Evolutionary conservation across 1,284 basidiomycete species (phyloP).

Genomic region (Bjerkandera adusta): DNA sequence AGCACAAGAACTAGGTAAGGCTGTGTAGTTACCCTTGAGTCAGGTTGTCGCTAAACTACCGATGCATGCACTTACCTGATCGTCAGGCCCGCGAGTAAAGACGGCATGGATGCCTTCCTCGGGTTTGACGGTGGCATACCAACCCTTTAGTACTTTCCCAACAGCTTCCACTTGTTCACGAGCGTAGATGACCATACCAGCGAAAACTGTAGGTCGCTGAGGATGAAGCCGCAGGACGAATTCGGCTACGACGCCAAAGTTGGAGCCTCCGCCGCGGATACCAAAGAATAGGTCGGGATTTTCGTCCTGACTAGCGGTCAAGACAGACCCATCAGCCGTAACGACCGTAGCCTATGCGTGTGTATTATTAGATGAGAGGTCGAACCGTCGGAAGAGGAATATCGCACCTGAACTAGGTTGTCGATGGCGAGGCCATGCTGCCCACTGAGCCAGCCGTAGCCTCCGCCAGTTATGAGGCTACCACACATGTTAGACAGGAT

Average conservation of each 20-base stretch:
- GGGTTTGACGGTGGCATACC: conserved; percentile 6
- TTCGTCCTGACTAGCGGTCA: conserved; percentile 39
- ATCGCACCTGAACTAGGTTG: conserved; percentile 44
- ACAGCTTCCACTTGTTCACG: conserved; percentile 17
- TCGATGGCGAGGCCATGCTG: conserved; percentile 51
- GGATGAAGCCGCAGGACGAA: conserved; percentile 36
- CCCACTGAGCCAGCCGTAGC: conserved; percentile 51
- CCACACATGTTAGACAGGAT: background rate
- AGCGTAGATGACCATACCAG: conserved; percentile 34
- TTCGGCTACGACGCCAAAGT: conserved; percentile 42
- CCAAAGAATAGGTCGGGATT: conserved; percentile 41
- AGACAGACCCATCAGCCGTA: conserved; percentile 44
- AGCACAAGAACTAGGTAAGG: conserved; percentile 32
- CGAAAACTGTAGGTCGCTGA: conserved; percentile 32
- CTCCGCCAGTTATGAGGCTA: conserved; percentile 53
- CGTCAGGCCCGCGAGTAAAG: background rate
- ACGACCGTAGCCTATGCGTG: conserved; percentile 49
- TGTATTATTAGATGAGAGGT: background rate
- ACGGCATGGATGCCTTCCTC: conserved; percentile 1
- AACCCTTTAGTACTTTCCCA: conserved; percentile 1
- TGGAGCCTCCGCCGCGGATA: conserved; percentile 41
- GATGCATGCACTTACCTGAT: background rate
- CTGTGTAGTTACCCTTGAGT: conserved; percentile 21
- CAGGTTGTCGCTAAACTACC: background rate
- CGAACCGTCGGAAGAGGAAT: too few relatives aligned